phyloP scores from a whole-genome alignment of 2,329 filamentous ascomycete species.

The Rhynchosporium agropyri region DNA sequence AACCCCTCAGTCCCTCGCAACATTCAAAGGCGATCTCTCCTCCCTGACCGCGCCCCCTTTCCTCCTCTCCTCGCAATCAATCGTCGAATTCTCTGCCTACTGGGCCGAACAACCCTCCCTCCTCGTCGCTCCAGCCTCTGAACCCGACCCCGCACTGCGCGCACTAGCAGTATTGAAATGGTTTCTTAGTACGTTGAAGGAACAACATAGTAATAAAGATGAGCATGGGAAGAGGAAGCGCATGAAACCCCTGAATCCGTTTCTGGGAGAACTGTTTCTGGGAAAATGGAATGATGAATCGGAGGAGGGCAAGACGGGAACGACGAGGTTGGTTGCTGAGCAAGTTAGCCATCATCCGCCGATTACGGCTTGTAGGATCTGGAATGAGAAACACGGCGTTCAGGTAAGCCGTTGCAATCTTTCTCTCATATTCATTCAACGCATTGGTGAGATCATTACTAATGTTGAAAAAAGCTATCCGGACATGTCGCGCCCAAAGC shows the following conservation, averaged over 20 bases:
- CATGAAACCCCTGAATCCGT: constrained; percentile 97
- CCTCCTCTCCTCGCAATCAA: constrained; percentile 75
- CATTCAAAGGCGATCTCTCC: constrained; percentile 80
- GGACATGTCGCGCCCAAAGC: constrained; percentile 96
- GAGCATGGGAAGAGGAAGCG: constrained; percentile 79
- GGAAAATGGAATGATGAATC: constrained; percentile 84
- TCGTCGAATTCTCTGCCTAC: constrained; percentile 80
- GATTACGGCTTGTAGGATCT: constrained; percentile 89
- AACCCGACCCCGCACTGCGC: constrained; percentile 78
- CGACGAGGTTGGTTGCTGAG: constrained; percentile 85
- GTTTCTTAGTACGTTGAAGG: constrained; percentile 92
- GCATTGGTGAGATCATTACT: neutral
- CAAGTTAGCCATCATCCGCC: constrained; percentile 94
- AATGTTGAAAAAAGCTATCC: constrained; percentile 51
- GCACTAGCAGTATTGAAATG: constrained; percentile 88
- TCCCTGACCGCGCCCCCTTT: constrained; percentile 83
- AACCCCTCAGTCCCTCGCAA: constrained; percentile 65
- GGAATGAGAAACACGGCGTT: constrained; percentile 81
- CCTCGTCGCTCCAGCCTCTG: constrained; percentile 79
- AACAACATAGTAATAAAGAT: constrained; percentile 65
- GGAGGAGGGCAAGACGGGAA: constrained; percentile 50
- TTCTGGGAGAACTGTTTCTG: constrained; percentile 89
- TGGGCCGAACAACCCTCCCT: constrained; percentile 78
- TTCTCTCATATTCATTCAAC: neutral
- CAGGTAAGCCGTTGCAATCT: constrained; percentile 25